These are phyloP conservation scores for Aspergillus tamarii DNA, from an alignment of 2,329 filamentous ascomycete species.

Conservation along the genomic window DNA sequence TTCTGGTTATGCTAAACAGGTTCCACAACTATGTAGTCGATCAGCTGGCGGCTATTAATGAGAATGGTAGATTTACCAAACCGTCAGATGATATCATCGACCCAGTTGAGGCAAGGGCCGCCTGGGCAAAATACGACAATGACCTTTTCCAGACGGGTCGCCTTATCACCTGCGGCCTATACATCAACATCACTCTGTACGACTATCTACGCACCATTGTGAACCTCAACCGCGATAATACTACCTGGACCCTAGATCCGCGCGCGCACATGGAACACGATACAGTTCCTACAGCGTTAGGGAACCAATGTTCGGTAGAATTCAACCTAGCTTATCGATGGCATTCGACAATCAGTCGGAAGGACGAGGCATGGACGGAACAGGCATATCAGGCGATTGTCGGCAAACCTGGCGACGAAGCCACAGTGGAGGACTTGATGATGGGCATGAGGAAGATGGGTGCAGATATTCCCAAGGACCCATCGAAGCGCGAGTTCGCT, in stretches of 20 bases:
- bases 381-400: constrained; percentile 67
- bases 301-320: constrained; percentile 83
- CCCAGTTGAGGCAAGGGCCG: constrained; percentile 54
- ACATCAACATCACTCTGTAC: constrained; percentile 76
- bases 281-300: constrained; percentile 65
- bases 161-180: constrained; percentile 72
- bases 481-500: constrained; percentile 69
- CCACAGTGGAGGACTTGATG: constrained; percentile 65
- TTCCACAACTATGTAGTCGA: constrained; percentile 88
- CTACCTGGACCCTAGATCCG: constrained; percentile 80
- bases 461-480: constrained; percentile 64
- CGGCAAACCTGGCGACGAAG: constrained; percentile 58
- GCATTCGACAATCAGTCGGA: constrained; percentile 77
- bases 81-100: constrained; percentile 49
- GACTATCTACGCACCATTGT: constrained; percentile 81
- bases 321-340: constrained; percentile 89
- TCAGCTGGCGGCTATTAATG: constrained; percentile 83
- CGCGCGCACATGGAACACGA: constrained; percentile 66
- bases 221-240: constrained; percentile 71
- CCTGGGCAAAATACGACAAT: constrained; percentile 72
- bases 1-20: constrained; percentile 71
- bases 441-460: constrained; percentile 67
- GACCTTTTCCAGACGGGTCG: constrained; percentile 79
- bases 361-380: constrained; percentile 80
- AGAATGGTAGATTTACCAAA: constrained; percentile 74